phyloP scores from a whole-genome alignment of 176 grass and related monocot species.

The Juncus inflexus region DNA sequence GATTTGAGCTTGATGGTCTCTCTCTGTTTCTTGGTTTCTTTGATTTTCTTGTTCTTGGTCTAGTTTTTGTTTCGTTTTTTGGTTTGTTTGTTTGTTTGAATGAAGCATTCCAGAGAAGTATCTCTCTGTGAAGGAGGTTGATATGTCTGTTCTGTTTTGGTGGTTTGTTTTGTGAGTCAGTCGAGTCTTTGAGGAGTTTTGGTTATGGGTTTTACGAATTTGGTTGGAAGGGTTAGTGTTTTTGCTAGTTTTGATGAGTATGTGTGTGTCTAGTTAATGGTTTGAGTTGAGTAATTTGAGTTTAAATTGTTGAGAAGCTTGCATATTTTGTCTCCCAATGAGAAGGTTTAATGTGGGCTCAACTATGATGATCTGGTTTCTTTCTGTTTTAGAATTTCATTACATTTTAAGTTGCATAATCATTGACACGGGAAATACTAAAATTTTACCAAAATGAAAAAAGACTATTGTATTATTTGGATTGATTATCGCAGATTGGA shows the following conservation, averaged over 20 bases:
- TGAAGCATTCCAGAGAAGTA: constrained; percentile 17
- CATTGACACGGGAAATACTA: no score
- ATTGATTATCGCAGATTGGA: no score
- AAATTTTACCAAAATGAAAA: no score
- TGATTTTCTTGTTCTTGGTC: constrained; percentile 4
- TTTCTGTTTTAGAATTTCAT: no score
- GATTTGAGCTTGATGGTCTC: constrained; percentile 1
- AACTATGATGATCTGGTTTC: no score
- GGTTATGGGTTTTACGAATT: neutral
- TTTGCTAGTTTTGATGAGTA: no score
- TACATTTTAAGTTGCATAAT: no score
- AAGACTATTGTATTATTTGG: no score
- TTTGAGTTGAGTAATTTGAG: neutral
- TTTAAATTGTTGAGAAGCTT: neutral
- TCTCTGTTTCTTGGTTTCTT: constrained; percentile 14
- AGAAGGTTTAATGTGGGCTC: no score
- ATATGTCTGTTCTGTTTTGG: constrained; percentile 2
- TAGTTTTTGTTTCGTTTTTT: constrained; percentile 1
- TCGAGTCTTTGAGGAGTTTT: neutral
- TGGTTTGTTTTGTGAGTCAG: neutral
- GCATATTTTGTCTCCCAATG: no score
- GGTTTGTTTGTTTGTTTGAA: neutral
- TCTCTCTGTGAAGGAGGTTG: constrained; percentile 9
- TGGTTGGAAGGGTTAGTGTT: neutral
- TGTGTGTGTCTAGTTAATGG: neutral